Conservation (phyloP, 1,284 basidiomycete genomes). For the Chalciporus sp. region DNA sequence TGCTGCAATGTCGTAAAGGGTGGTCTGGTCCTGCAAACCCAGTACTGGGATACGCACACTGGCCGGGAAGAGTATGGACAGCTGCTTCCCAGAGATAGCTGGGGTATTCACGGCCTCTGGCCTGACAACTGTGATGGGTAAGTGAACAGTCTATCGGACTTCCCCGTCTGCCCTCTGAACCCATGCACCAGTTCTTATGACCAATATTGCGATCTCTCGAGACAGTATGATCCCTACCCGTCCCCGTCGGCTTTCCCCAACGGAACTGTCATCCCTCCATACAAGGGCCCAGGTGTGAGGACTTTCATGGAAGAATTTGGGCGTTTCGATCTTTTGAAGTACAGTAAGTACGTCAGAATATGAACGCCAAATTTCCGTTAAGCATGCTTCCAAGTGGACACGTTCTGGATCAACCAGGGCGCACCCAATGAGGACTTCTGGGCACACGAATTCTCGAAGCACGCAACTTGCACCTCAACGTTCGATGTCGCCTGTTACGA, state of each 20-base stretch:
- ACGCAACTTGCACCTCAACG: constrained; percentile 80
- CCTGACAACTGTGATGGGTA: constrained; percentile 76
- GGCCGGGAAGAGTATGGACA: constrained; percentile 64
- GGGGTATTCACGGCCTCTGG: constrained; percentile 74
- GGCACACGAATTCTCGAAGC: constrained; percentile 76
- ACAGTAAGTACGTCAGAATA: constrained; percentile 46
- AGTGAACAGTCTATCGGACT: constrained; percentile 6
- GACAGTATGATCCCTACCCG: constrained; percentile 65
- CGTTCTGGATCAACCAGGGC: constrained; percentile 72
- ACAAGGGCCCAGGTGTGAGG: constrained; percentile 60
- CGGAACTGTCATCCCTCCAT: constrained; percentile 57
- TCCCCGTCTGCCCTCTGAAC: constrained; percentile 1
- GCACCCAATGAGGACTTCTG: constrained; percentile 61
- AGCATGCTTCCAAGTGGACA: constrained; percentile 51
- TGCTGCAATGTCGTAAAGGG: constrained; percentile 61
- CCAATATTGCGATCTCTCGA: constrained; percentile 62
- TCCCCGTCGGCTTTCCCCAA: constrained; percentile 54
- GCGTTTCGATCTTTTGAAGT: constrained; percentile 62
- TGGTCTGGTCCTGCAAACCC: constrained; percentile 72
- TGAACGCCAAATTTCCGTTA: background rate
- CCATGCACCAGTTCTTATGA: constrained; percentile 48
- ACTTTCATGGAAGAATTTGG: constrained; percentile 63
- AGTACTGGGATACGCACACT: constrained; percentile 73
- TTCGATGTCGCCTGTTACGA: constrained; percentile 75
- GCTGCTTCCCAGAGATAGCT: constrained; percentile 63